phyloP scores from a whole-genome alignment of 164 flowering plant species.

The Hamamelis virginiana region DNA sequence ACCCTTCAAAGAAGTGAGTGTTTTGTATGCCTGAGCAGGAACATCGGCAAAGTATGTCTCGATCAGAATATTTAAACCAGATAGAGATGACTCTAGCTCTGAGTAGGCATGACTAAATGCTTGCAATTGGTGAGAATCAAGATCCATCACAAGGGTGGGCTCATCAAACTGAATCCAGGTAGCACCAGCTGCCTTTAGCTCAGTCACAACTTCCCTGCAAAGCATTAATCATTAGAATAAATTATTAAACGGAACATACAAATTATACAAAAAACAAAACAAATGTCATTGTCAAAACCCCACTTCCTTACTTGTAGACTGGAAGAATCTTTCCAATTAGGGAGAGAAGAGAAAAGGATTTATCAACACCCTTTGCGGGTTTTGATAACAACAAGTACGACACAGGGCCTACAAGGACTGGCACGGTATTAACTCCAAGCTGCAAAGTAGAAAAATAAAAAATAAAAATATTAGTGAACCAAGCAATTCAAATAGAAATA shows the following conservation, averaged over 20 bases:
- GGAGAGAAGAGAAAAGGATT: slow-evolving; percentile 60
- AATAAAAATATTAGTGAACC: neutral
- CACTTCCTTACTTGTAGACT: slow-evolving; percentile 58
- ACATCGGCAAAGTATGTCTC: slow-evolving; percentile 70
- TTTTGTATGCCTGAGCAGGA: slow-evolving; percentile 54
- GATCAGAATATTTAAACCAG: slow-evolving; percentile 56
- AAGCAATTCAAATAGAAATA: neutral
- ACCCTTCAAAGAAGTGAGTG: slow-evolving; percentile 57
- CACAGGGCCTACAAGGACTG: slow-evolving; percentile 76
- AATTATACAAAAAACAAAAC: neutral
- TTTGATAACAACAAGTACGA: slow-evolving; percentile 71
- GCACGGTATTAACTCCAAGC: slow-evolving; percentile 71
- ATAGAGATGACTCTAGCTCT: slow-evolving; percentile 50
- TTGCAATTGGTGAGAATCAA: slow-evolving; percentile 53
- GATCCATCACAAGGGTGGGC: slow-evolving; percentile 64
- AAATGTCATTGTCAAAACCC: neutral
- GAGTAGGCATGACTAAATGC: slow-evolving; percentile 63
- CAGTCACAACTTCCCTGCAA: slow-evolving; percentile 61
- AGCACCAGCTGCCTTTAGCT: slow-evolving; percentile 75
- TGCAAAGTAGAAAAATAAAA: slow-evolving; percentile 25
- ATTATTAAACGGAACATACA: neutral
- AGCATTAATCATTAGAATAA: neutral
- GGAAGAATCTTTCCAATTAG: slow-evolving; percentile 58
- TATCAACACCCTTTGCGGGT: slow-evolving; percentile 77
- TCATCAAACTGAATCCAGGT: slow-evolving; percentile 77